Base-by-base conservation (phyloP, 306 rosid genomes). In the Pterocarpus santalinus region DNA sequence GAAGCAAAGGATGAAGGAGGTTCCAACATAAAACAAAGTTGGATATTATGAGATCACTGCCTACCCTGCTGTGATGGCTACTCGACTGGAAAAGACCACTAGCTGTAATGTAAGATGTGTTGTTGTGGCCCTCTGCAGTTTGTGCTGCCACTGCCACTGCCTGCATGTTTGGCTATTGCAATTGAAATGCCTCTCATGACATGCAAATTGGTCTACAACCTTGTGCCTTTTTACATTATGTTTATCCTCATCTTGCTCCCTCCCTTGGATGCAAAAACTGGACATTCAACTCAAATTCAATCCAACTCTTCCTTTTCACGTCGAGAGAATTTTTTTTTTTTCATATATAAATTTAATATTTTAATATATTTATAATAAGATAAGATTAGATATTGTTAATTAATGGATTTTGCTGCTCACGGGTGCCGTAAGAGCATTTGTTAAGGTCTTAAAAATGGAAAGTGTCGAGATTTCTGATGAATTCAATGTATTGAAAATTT, bases 21-120 rank as follows among this genome's bases (percentile, higher is more conserved):
- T 22, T 53, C 36, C 46, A 43, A 71, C 66, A 77, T 35, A 85
- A 61, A 80, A 78, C 66, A 77, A 72, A 78, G 65, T 78, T 75
- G 75, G 87, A 80, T 47, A 55, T 84, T 58, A 67, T 65, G 83
- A 85, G 75, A 85, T 89, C 81, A 75, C 80, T 73, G 78, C 55
- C 32, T 4, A 15, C 28, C 5, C 80, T 73, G 69, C 51, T 33
- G 35, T 80, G 95, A 86, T 84, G 86, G 89, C 75, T 77, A 87
- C 95, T 12, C 34, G 68, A 43, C 91, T 39, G 77, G 81, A 79
- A 86, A 85, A 76, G 80, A 90, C 87, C 78, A 72, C 41, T 69
- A 39, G 8, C 61, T 72, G 8, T 43, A 2, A 22, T 71, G 75
- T 70, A 49, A 12, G 47, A n/a, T 72, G 35, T 55, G 61, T 55